A percentile compares a stretch with the other conserved stretches of the same genome.
These are phyloP conservation scores for Pythium sp. DNA, from an alignment of 352 stramenopile species.

Conservation along the genomic window DNA sequence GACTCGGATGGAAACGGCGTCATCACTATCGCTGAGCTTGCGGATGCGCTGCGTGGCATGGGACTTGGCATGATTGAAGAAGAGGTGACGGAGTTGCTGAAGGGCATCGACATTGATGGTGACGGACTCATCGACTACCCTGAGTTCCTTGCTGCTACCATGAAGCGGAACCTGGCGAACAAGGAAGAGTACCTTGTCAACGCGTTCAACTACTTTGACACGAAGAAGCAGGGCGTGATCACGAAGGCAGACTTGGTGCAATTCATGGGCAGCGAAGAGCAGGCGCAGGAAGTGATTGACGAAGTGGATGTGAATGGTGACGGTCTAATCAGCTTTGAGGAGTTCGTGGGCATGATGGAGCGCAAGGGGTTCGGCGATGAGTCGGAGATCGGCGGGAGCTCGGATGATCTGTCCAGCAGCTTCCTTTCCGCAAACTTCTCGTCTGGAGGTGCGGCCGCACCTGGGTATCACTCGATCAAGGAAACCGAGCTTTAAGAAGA, in stretches of 20 bases:
- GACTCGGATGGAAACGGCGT: constrained; percentile 85
- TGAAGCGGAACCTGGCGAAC: constrained; percentile 88
- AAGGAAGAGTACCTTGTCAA: constrained; percentile 87
- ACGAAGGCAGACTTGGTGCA: constrained; percentile 87
- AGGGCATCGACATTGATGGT: constrained; percentile 90
- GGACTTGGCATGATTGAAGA: constrained; percentile 88
- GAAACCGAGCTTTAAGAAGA: constrained; percentile 70
- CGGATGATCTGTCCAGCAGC: constrained; percentile 54
- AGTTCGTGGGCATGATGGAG: constrained; percentile 92
- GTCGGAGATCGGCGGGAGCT: constrained; percentile 52
- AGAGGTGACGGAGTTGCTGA: constrained; percentile 84
- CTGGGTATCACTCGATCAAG: constrained; percentile 41
- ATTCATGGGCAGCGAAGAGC: constrained; percentile 91
- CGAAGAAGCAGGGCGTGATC: constrained; percentile 81
- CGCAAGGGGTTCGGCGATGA: constrained; percentile 82
- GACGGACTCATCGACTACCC: constrained; percentile 87
- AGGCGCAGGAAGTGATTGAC: constrained; percentile 90
- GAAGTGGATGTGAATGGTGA: constrained; percentile 91
- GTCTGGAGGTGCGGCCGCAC: constrained; percentile 16
- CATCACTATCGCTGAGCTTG: constrained; percentile 88
- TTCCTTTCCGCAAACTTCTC: constrained; percentile 43
- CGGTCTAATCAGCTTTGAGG: constrained; percentile 90
- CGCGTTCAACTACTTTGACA: constrained; percentile 91
- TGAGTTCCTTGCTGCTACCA: constrained; percentile 90
- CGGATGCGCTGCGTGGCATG: constrained; percentile 71